Evolutionary conservation across 768 basidiomycete genomes (phyloP).

Genomic region (Xerocomus brunneocitrinus): DNA sequence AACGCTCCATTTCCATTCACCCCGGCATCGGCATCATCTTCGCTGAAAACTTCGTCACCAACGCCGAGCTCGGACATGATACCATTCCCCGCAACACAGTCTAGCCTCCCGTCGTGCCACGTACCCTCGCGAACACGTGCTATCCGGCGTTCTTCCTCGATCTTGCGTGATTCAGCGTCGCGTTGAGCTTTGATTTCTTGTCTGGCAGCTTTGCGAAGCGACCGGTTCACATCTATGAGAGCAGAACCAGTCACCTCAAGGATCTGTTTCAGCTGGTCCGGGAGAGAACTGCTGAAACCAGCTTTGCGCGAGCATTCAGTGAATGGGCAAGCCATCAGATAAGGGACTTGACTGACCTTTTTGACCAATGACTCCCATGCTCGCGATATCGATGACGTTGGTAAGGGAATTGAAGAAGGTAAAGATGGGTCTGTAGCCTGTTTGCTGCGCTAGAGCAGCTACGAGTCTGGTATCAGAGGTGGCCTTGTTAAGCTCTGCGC

Average conservation of each 20-base stretch:
- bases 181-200: slow-evolving; percentile 36
- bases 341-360: slow-evolving; percentile 50
- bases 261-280: slow-evolving; percentile 81
- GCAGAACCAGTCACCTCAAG: slow-evolving; percentile 73
- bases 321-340: neutral
- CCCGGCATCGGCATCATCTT: slow-evolving; percentile 29
- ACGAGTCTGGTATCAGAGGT: slow-evolving; percentile 67
- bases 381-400: slow-evolving; percentile 86
- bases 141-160: slow-evolving; percentile 36
- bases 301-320: slow-evolving; percentile 40
- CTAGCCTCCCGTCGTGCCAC: slow-evolving; percentile 86
- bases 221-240: slow-evolving; percentile 57
- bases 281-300: slow-evolving; percentile 73
- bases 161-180: slow-evolving; percentile 33
- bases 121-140: slow-evolving; percentile 55
- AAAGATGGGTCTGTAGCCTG: slow-evolving; percentile 88
- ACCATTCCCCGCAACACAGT: slow-evolving; percentile 82
- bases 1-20: slow-evolving; percentile 7
- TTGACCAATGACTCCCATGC: slow-evolving; percentile 91
- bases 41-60: slow-evolving; percentile 61
- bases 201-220: slow-evolving; percentile 44
- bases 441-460: slow-evolving; percentile 67
- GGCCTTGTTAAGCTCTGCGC: slow-evolving; percentile 65
- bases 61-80: slow-evolving; percentile 81
- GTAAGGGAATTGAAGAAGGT: slow-evolving; percentile 77